These are phyloP conservation scores for Colletotrichum lentis DNA, from an alignment of 2,329 filamentous ascomycete genomes.

Conservation along the genomic window DNA sequence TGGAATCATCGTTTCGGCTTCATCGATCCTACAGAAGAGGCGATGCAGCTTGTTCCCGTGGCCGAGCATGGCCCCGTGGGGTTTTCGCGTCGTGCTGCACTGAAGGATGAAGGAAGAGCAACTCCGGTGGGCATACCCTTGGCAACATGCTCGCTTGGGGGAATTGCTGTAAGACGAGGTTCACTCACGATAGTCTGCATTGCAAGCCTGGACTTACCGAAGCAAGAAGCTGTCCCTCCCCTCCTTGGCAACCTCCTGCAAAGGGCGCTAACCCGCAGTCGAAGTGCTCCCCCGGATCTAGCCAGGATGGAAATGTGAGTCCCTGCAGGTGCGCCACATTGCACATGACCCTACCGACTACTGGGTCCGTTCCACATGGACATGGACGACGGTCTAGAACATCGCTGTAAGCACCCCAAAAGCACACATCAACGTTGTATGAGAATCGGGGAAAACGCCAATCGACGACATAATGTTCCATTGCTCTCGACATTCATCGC, in stretches of 20 bases:
- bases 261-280: neutral
- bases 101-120: neutral
- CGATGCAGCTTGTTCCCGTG: neutral
- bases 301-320: neutral
- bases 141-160: neutral
- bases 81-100: neutral
- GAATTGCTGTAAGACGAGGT: neutral
- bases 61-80: neutral
- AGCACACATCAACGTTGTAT: neutral
- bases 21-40: neutral
- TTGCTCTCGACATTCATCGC: neutral
- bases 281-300: neutral
- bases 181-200: neutral
- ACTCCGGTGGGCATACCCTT: too few relatives aligned
- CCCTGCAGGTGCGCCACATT: conserved; percentile 9
- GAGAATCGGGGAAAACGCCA: neutral
- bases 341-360: neutral
- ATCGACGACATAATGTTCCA: neutral
- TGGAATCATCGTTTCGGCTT: neutral
- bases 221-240: neutral
- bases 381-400: conserved; percentile 3
- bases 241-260: neutral
- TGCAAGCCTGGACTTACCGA: neutral
- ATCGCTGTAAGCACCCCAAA: neutral
- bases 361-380: neutral